Evolutionary conservation across 768 basidiomycete species (phyloP), one percentile per base, ranked within the genome.

Genomic region (Cyclocybe aegerita): DNA sequence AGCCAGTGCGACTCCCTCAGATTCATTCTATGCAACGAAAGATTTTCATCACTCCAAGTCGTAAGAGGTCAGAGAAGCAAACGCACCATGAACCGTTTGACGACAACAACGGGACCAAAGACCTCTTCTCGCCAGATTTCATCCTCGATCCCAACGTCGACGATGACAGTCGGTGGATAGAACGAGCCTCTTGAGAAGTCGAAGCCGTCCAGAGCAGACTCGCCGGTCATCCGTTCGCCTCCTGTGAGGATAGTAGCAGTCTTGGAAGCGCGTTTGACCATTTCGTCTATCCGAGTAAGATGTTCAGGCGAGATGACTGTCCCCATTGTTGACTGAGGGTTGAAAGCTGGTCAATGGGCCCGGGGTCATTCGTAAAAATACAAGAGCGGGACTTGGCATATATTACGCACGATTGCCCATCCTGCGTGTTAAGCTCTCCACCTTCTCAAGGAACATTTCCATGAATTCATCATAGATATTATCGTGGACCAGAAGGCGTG

Each of bases 101-200:
- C 76, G 3, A 88, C 80, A 1, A 92, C 82, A n/a, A 92, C 88
- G 0, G 91, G 91, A 1, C 91, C 91, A 58, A 93, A 93, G 9
- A 92, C 74, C 64, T 93, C 91, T 66, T 93, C 90, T 59, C 79
- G 69, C 90, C 90, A 93, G 17, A 92, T 65, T 41, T 80, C 79
- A 55, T 87, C 85, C 32, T 78, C 69, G 0, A 72, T 66, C 29
- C 70, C 68, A 10, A 90, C 76, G 46, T 83, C 77, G 0, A 71
- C 63, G 49, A 94, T 78, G 32, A 94, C 74, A 0, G 92, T 94
- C 0, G 92, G 92, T 4, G 89, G 78, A 68, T 83, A 91, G 70
- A 93, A 94, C 54, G 73, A 77, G 42, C 92, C 92, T 38, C 65
- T 62, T 4, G 83, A 79, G 55, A 92, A 83, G 64, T 90, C 81